These are phyloP conservation scores for Hypocreales sp. DNA, from an alignment of 2,329 filamentous ascomycete species.

Conservation along the genomic window DNA sequence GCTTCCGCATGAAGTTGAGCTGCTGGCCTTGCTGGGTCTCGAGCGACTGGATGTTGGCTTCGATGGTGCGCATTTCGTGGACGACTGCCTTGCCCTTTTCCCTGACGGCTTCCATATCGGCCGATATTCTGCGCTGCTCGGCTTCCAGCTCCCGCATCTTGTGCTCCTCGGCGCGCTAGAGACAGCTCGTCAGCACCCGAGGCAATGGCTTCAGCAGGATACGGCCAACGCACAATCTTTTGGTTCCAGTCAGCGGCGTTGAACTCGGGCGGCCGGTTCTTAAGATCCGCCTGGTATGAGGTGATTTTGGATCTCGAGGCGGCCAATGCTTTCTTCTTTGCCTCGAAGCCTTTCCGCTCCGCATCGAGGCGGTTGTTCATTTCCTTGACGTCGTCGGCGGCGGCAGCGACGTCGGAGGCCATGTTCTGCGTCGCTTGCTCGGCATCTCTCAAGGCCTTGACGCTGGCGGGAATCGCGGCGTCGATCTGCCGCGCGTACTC, in stretches of 20 bases:
- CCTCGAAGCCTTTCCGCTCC: constrained; percentile 30
- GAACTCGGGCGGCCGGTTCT: constrained; percentile 49
- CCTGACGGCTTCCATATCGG: constrained; percentile 25
- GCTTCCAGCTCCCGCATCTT: constrained; percentile 33
- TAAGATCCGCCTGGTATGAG: constrained; percentile 44
- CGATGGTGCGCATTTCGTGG: constrained; percentile 18
- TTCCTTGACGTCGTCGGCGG: constrained; percentile 24
- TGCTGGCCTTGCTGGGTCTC: constrained; percentile 65
- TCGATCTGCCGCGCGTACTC: constrained; percentile 46
- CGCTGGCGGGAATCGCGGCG: constrained; percentile 36
- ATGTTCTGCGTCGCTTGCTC: constrained; percentile 35
- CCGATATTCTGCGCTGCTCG: constrained; percentile 19
- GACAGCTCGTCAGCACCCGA: too few species aligned
- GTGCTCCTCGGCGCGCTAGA: constrained; percentile 48
- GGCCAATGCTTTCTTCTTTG: constrained; percentile 34
- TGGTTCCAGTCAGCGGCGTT: constrained; percentile 57
- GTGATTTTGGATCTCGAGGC: constrained; percentile 41
- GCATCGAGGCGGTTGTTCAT: constrained; percentile 29
- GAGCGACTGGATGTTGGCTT: constrained; percentile 40
- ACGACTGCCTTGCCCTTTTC: constrained; percentile 25
- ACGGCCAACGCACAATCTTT: constrained; percentile 48
- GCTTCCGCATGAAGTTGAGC: constrained; percentile 43
- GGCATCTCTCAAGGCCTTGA: constrained; percentile 33
- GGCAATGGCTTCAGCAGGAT: too few species aligned
- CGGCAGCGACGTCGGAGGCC: constrained; percentile 18